Percentiles rank a stretch among this genome's conserved stretches.
These are phyloP conservation scores for Talaromyces ruber DNA, from an alignment of 495 filamentous ascomycete species.

Conservation along the genomic window DNA sequence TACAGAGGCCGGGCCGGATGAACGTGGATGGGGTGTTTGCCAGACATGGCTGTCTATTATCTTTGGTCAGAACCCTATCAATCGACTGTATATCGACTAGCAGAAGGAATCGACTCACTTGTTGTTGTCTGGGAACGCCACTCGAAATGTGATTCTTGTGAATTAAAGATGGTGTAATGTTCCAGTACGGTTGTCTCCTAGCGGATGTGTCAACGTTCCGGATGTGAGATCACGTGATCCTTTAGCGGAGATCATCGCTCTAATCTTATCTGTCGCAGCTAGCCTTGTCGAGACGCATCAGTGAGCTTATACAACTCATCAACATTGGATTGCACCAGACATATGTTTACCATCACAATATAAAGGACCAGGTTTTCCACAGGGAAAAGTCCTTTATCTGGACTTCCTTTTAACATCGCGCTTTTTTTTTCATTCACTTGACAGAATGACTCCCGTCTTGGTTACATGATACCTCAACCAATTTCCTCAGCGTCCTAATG, in stretches of 20 bases:
- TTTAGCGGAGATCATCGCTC: neutral
- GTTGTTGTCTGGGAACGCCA: neutral
- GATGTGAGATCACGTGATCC: neutral
- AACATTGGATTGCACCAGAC: neutral
- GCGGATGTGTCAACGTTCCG: neutral
- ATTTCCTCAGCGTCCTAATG: neutral
- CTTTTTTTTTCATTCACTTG: neutral
- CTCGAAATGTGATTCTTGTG: neutral
- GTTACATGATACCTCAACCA: neutral
- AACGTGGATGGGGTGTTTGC: slow-evolving; percentile 63
- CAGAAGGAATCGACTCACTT: neutral
- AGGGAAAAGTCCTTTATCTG: neutral
- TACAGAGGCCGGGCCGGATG: slow-evolving; percentile 70
- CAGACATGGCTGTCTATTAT: slow-evolving; percentile 38
- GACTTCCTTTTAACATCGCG: neutral
- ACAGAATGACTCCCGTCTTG: neutral
- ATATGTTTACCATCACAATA: neutral
- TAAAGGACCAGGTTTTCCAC: neutral
- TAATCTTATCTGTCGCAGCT: neutral
- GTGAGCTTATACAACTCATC: neutral
- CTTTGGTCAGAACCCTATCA: neutral
- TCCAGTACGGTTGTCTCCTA: neutral
- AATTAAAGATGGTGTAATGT: neutral
- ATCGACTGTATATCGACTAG: neutral
- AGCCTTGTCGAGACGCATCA: neutral